Evolutionary conservation across 2,329 filamentous ascomycete species (phyloP).

Genomic region (Amauroascus verrucosus): DNA sequence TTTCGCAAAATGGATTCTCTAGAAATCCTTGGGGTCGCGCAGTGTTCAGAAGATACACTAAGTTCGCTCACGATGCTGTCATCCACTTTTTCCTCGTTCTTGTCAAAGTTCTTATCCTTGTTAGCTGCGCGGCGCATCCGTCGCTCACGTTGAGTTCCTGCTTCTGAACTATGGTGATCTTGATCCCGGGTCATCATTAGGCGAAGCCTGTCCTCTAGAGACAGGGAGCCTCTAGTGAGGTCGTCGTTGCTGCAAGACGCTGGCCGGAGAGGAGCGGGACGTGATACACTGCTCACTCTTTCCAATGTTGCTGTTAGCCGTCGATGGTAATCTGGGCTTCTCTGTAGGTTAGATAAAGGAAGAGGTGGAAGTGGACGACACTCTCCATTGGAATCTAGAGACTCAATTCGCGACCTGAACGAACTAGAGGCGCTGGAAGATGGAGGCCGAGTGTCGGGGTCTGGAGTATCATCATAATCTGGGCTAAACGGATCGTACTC

Average conservation of each 20-base stretch:
- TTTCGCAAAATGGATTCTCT: slow-evolving; percentile 87
- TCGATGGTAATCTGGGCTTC: slow-evolving; percentile 43
- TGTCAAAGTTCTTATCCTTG: slow-evolving; percentile 33
- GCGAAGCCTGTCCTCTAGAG: slow-evolving; percentile 73
- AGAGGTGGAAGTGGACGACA: slow-evolving; percentile 78
- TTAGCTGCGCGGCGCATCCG: slow-evolving; percentile 53
- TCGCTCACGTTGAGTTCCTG: slow-evolving; percentile 57
- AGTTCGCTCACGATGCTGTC: slow-evolving; percentile 35
- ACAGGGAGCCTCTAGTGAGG: slow-evolving; percentile 68
- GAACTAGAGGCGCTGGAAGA: slow-evolving; percentile 22
- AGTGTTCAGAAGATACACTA: slow-evolving; percentile 48
- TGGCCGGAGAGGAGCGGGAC: slow-evolving; percentile 61
- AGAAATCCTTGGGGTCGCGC: slow-evolving; percentile 64
- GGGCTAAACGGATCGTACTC: slow-evolving; percentile 59
- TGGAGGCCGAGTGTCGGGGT: slow-evolving; percentile 48
- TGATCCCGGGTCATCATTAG: slow-evolving; percentile 76
- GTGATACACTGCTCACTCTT: slow-evolving; percentile 54
- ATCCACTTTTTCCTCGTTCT: slow-evolving; percentile 24
- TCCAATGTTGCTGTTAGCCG: slow-evolving; percentile 60
- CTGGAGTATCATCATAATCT: slow-evolving; percentile 52
- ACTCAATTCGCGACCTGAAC: slow-evolving; percentile 55
- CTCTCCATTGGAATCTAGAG: slow-evolving; percentile 66
- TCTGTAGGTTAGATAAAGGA: slow-evolving; percentile 42
- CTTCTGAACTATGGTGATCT: slow-evolving; percentile 48
- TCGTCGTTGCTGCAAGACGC: slow-evolving; percentile 64